Evolutionary conservation across 768 basidiomycete species (phyloP).

Genomic region (Pholiota conissans): DNA sequence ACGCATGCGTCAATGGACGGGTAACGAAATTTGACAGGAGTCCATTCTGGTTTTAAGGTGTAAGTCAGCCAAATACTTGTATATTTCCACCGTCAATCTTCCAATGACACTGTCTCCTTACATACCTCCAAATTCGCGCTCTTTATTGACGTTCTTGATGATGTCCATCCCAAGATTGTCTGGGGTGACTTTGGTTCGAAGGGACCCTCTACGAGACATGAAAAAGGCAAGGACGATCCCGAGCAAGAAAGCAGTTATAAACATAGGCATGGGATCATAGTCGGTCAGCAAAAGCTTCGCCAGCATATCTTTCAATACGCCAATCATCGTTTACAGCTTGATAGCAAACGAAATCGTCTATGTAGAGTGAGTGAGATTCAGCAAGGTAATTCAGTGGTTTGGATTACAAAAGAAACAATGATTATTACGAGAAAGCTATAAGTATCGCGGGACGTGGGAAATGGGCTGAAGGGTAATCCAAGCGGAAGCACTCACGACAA

Average conservation of each 20-base stretch:
- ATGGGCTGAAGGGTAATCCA: neutral
- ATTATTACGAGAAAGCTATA: neutral
- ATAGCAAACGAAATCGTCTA: neutral
- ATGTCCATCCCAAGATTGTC: neutral
- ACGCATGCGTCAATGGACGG: constrained; percentile 45
- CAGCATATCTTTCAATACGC: neutral
- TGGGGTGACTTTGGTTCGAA: neutral
- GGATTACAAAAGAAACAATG: neutral
- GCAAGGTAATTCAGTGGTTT: neutral
- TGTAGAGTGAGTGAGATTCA: neutral
- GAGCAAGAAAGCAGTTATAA: neutral
- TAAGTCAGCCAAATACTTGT: neutral
- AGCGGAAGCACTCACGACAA: neutral
- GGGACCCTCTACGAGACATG: neutral
- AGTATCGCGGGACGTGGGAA: neutral
- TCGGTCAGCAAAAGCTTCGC: neutral
- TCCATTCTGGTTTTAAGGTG: constrained; percentile 44
- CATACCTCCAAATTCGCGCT: constrained; percentile 25
- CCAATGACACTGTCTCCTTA: constrained; percentile 2
- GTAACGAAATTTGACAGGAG: constrained; percentile 48
- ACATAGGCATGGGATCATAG: neutral
- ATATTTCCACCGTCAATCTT: neutral
- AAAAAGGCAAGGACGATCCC: neutral
- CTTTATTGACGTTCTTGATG: constrained; percentile 14
- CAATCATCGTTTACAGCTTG: neutral